Evolutionary conservation across 495 filamentous ascomycete species (phyloP).

Genomic region (Lichina pygmaea): DNA sequence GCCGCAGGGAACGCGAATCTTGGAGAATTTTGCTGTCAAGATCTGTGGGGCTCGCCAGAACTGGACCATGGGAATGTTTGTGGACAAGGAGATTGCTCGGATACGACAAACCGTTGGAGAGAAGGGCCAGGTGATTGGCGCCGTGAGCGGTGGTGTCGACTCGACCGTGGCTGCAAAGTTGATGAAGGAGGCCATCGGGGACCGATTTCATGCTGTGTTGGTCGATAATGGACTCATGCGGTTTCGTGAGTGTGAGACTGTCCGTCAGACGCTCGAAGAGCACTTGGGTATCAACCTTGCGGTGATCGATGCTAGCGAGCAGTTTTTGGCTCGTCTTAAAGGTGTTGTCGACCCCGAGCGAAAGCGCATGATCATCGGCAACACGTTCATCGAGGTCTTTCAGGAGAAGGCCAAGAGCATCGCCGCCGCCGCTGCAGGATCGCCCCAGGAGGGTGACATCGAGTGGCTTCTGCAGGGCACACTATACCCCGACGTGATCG

Average conservation of each 20-base stretch:
- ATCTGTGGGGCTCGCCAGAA: constrained; percentile 49
- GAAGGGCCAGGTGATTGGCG: constrained; percentile 58
- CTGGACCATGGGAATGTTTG: constrained; percentile 66
- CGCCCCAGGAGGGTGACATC: constrained; percentile 35
- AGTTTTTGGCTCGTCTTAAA: constrained; percentile 46
- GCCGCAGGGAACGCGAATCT: constrained; percentile 29
- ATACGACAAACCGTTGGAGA: constrained; percentile 56
- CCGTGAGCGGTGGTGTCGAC: constrained; percentile 79
- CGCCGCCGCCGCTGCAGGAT: constrained; percentile 33
- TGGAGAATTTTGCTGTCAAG: constrained; percentile 55
- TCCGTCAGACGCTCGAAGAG: constrained; percentile 46
- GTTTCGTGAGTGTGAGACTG: constrained; percentile 54
- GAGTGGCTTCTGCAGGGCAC: constrained; percentile 75
- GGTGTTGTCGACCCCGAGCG: constrained; percentile 62
- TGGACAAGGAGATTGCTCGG: constrained; percentile 46
- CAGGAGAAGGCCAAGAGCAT: constrained; percentile 56
- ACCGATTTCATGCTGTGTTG: constrained; percentile 70
- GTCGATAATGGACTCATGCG: constrained; percentile 79
- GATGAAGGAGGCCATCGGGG: constrained; percentile 60
- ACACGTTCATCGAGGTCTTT: constrained; percentile 69
- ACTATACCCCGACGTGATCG: constrained; percentile 58
- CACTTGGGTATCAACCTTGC: constrained; percentile 77
- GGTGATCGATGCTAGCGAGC: constrained; percentile 52
- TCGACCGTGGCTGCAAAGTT: constrained; percentile 70
- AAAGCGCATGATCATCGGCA: constrained; percentile 85